Evolutionary conservation across 257 asterid species (phyloP), one percentile per base, ranked within the genome.

Genomic region (Gynochthodes officinalis): DNA sequence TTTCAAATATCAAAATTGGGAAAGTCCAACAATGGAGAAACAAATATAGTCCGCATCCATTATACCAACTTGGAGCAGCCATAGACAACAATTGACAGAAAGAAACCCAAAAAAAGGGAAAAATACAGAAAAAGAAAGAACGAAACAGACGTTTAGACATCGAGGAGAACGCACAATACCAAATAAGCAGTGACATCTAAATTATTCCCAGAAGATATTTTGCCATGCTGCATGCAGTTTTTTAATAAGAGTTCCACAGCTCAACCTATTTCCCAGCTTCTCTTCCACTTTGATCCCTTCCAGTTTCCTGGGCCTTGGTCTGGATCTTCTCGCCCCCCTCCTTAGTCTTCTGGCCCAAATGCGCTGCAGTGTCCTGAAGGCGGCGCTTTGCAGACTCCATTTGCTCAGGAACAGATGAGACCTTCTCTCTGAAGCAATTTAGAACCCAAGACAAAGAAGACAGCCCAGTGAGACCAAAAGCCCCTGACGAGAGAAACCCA

Each of bases 391-490:
- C 94, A 15, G 69, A 74, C 14, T 86, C 94, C 75, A 89, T 1
- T 62, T 86, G 89, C 42, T 84, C 96, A 7, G 82, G 84, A 37
- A 37, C 42, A 37, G 42, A 37, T 2, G 42, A 7, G 0, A 71
- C 64, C 43, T 75, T 68, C 75, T 76, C 86, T 53, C 89, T 69
- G 80, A 90, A 85, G 71, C 75, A 76, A 53, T 82, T 92, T 72
- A 88, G 44, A 4, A 89, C 90, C 92, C 93, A 90, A 27, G 96
- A 87, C 0, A 93, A 80, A 12, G 98, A 87, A n/a, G 96, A 85
- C 5, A 93, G 86, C 0, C 97, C 97, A 7, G 95, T 87, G 5
- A 90, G 75, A 19, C 97, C 97, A 44, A 93, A 87, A 1, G 96
- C 97, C 0, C 98, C 96, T 0, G 97, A 93, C 1, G 97, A 78